Conservation (phyloP, 306 rosid genomes). For the Acacia confusa region DNA sequence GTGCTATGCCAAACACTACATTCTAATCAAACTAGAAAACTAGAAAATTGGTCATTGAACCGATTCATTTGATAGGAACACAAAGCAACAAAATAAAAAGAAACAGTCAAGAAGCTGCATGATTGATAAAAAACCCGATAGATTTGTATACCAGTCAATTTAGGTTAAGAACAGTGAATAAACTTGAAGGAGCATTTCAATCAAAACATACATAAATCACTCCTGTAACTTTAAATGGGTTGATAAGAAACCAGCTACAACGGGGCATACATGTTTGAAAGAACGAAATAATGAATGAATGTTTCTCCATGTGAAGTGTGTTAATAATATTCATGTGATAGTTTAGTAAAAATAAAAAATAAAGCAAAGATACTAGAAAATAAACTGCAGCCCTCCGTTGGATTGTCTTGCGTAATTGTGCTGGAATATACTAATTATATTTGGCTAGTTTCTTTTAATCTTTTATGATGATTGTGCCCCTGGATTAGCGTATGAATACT, state of each 20-base stretch:
- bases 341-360: no score
- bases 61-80: not conserved
- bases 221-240: not conserved
- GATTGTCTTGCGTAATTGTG: not conserved
- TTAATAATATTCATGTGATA: no score
- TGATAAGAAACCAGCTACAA: not conserved
- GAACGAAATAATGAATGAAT: not conserved
- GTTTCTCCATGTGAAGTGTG: not conserved
- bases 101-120: not conserved
- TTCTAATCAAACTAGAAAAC: not conserved
- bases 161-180: not conserved
- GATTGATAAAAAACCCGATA: not conserved
- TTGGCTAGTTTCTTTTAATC: not conserved
- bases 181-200: not conserved
- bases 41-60: not conserved
- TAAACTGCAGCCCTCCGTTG: not conserved
- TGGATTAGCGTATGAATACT: not conserved
- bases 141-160: not conserved
- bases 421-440: not conserved
- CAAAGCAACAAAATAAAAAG: not conserved
- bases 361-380: no score
- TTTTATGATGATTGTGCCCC: not conserved
- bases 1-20: not conserved
- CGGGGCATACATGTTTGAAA: not conserved
- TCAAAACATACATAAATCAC: no score